Evolutionary conservation across 768 basidiomycete species (phyloP).

Genomic region (Termitomyces sp.): DNA sequence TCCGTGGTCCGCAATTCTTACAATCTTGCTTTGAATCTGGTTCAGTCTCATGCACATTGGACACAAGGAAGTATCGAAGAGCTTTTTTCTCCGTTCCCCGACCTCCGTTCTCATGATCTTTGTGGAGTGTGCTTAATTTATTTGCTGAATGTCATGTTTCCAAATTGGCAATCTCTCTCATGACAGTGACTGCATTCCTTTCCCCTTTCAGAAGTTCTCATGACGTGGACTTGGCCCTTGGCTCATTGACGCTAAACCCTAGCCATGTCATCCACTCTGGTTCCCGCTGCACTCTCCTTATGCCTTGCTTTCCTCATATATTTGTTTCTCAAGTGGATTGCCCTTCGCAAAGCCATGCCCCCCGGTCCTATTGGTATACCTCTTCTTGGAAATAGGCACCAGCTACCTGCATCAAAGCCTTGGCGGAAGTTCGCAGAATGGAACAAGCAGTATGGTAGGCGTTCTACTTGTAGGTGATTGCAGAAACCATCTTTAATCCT

Average conservation of each 20-base stretch:
- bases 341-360: constrained; percentile 31
- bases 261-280: background rate
- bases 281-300: background rate
- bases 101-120: too few species aligned
- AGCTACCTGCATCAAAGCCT: constrained; percentile 39
- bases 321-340: constrained; percentile 22
- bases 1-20: background rate
- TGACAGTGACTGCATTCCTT: background rate
- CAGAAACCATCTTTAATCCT: background rate
- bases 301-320: constrained; percentile 16
- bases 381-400: constrained; percentile 39
- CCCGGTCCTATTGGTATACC: constrained; percentile 42
- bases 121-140: background rate
- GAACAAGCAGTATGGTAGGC: constrained; percentile 38
- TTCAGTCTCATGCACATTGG: background rate
- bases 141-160: background rate
- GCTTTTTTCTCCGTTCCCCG: too few species aligned
- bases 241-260: background rate
- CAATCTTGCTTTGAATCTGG: background rate
- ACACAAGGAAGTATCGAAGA: background rate
- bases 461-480: background rate
- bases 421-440: constrained; percentile 47
- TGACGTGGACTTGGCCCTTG: background rate
- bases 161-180: background rate
- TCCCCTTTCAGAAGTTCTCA: background rate